A percentile compares a stretch with the other conserved stretches of the same genome.
Evolutionary conservation across 768 basidiomycete species (phyloP).

Genomic region (Inosperma sp.): DNA sequence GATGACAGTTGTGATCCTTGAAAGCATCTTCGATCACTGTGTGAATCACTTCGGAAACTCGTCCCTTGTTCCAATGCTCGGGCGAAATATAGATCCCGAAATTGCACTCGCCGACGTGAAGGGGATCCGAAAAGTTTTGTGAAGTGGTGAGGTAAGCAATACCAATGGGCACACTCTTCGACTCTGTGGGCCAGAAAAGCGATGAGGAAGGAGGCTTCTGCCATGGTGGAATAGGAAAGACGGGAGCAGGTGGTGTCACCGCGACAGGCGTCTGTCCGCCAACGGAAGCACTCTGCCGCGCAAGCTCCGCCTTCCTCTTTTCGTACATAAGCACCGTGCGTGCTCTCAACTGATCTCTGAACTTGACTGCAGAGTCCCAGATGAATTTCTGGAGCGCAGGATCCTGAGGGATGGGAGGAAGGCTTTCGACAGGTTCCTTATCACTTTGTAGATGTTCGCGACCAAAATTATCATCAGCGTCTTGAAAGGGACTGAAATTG

Average conservation of each 20-base stretch:
- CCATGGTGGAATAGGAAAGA: too few species aligned
- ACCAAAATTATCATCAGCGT: constrained; percentile 15
- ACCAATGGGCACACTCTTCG: constrained; percentile 29
- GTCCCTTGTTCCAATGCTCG: constrained; percentile 36
- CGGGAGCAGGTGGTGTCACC: too few species aligned
- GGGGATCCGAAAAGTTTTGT: constrained; percentile 25
- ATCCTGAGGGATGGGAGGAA: constrained; percentile 9
- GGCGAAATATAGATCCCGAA: constrained; percentile 50
- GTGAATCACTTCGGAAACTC: constrained; percentile 43
- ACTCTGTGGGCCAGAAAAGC: too few species aligned
- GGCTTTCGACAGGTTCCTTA: constrained; percentile 4
- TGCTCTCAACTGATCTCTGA: constrained; percentile 8
- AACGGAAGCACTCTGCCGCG: not conserved
- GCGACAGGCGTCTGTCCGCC: too few species aligned
- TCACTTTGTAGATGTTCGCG: constrained; percentile 19
- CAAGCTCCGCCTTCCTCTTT: constrained; percentile 8
- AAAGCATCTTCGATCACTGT: constrained; percentile 47
- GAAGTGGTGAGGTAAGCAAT: constrained; percentile 40
- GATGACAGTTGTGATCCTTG: constrained; percentile 39
- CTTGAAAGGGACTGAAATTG: not conserved
- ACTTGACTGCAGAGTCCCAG: constrained; percentile 12
- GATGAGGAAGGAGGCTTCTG: too few species aligned
- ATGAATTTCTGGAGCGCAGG: constrained; percentile 14
- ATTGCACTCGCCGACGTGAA: constrained; percentile 42
- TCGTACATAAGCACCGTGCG: constrained; percentile 13